Evolutionary conservation across 106 monocot species (phyloP).

Genomic region (Amphibolis antarctica): DNA sequence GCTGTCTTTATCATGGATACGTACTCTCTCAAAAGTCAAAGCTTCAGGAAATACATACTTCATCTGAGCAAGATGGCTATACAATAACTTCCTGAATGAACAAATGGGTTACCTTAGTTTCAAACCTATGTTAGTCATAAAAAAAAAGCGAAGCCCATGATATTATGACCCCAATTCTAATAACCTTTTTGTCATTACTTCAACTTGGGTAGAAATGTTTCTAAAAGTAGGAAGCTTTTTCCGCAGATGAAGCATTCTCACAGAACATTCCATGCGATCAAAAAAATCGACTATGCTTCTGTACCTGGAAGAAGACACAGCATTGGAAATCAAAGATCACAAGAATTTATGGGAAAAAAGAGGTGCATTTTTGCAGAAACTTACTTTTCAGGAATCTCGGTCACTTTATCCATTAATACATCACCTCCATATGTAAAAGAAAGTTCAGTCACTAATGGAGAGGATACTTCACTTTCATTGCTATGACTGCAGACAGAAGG

Average conservation of each 20-base stretch:
- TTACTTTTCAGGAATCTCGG: constrained; percentile 6
- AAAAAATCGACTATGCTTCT: constrained; percentile 12
- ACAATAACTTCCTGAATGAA: constrained; percentile 14
- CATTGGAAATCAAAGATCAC: background rate
- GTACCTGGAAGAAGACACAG: constrained; percentile 1
- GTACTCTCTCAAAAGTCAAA: constrained; percentile 9
- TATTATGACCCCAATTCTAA: background rate
- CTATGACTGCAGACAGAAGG: background rate
- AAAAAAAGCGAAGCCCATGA: background rate
- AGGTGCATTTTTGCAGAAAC: background rate
- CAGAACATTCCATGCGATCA: constrained; percentile 12
- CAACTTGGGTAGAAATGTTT: constrained; percentile 15
- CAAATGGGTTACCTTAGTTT: background rate
- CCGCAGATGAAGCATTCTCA: constrained; percentile 12
- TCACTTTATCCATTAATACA: background rate
- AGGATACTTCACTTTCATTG: background rate
- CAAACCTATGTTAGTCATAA: constrained; percentile 1
- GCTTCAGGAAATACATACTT: constrained; percentile 17
- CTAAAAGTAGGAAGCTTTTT: constrained; percentile 8
- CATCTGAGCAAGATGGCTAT: constrained; percentile 17
- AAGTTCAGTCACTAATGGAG: background rate
- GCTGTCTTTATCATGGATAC: constrained; percentile 7
- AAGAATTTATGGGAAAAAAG: background rate
- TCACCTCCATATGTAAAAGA: background rate
- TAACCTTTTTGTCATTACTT: constrained; percentile 19